These are phyloP conservation scores for Rugosomyces carneus DNA, from an alignment of 1,284 basidiomycete species.

Conservation along the genomic window DNA sequence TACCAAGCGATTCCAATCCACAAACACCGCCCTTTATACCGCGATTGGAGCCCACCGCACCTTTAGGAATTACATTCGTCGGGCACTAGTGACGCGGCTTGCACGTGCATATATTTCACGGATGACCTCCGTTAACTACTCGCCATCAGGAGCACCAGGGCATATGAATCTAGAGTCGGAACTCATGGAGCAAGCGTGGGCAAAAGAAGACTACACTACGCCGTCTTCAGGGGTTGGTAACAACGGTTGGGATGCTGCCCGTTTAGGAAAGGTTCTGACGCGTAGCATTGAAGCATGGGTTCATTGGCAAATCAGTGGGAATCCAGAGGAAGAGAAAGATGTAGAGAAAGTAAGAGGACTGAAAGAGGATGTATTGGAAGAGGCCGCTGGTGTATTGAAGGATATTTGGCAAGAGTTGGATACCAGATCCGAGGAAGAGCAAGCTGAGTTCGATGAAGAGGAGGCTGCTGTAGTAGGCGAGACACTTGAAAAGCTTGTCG, in stretches of 20 bases:
- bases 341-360: constrained; percentile 24
- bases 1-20: background rate
- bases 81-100: constrained; percentile 52
- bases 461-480: constrained; percentile 58
- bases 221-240: constrained; percentile 25
- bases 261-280: constrained; percentile 48
- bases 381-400: constrained; percentile 59
- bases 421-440: constrained; percentile 46
- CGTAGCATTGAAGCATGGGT: constrained; percentile 56
- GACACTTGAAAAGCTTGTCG: constrained; percentile 49
- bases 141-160: constrained; percentile 52
- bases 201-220: constrained; percentile 46
- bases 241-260: constrained; percentile 55
- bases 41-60: constrained; percentile 63
- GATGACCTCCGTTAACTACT: constrained; percentile 45
- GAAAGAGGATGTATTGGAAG: constrained; percentile 58
- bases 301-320: constrained; percentile 24
- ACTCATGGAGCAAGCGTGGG: constrained; percentile 66
- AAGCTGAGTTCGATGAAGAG: constrained; percentile 53
- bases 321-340: constrained; percentile 16
- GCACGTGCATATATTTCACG: constrained; percentile 58
- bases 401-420: constrained; percentile 71
- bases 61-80: constrained; percentile 58
- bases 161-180: constrained; percentile 52
- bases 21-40: constrained; percentile 31